Evolutionary conservation across 2,329 filamentous ascomycete species (phyloP), one percentile per base, ranked within the genome.

Genomic region (Exophiala alcalophila): DNA sequence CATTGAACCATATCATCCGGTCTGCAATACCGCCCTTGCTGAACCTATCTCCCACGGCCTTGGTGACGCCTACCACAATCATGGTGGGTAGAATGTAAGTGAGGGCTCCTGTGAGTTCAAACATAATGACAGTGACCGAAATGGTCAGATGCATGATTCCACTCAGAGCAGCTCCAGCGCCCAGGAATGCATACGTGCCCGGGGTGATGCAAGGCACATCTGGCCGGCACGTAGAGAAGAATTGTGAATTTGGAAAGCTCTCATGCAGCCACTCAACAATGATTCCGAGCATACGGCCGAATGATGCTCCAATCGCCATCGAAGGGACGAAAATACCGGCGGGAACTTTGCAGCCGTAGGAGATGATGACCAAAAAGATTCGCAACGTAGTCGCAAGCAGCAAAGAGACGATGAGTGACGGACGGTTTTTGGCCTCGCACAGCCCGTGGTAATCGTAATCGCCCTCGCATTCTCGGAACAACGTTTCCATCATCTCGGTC

Each of bases 121-220:
- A 97, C 92, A 98, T 97, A 65, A 98, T 98, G 59, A 98, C 92
- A 2, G 96, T 91, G 7, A 98, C 89, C 0, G 90, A 94, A 11
- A 98, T 82, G 0, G 91, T 96, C 50, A 98, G 86, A 65, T 97
- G 92, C 91, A 97, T 98, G 60, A 97, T 96, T 7, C 92, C 92
- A 62, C 86, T 91, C 16, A 98, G 73, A 0, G 92, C 87, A 2
- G 92, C 91, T 0, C 83, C 92, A 4, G 92, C 92, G 28, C 92
- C 92, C 0, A 98, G 74, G 56, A 98, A 94, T 5, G 92, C 92
- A 61, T 98, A 98, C 1, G 92, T 97, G 7, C 92, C 92, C 0
- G 92, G 92, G 0, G 92, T 98, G 57, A 98, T 97, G 63, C 92
- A 98, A 1, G 91, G 87, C 26, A 89, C 84, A 61, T 97, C 91